Conservation (phyloP, 768 basidiomycete genomes). For the Collybiopsis luxurians region DNA sequence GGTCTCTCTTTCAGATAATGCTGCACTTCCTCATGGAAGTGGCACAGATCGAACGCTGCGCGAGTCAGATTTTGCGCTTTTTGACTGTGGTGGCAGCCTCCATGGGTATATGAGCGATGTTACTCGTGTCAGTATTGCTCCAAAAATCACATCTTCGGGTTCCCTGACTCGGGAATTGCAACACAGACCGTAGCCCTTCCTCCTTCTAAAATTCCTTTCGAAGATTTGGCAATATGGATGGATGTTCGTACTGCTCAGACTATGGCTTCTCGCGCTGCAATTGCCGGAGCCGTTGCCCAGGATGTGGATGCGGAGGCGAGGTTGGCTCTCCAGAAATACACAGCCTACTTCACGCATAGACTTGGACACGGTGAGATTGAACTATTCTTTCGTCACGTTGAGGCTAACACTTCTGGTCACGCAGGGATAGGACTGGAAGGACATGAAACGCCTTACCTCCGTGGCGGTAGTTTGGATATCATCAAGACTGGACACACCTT, state of each 20-base stretch:
- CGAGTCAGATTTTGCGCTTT: slow-evolving; percentile 62
- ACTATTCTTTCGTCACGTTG: no score
- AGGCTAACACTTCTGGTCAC: not conserved
- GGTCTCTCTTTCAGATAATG: slow-evolving; percentile 57
- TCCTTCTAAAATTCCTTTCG: slow-evolving; percentile 48
- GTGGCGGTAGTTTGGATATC: slow-evolving; percentile 58
- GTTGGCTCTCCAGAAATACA: slow-evolving; percentile 41
- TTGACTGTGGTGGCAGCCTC: slow-evolving; percentile 71
- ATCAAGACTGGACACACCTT: slow-evolving; percentile 71
- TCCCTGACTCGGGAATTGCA: not conserved
- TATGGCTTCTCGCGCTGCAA: slow-evolving; percentile 46
- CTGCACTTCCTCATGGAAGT: slow-evolving; percentile 81
- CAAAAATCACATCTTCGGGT: not conserved
- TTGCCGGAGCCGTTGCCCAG: slow-evolving; percentile 46
- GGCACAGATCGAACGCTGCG: slow-evolving; percentile 65
- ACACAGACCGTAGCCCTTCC: slow-evolving; percentile 63
- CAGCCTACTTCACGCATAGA: slow-evolving; percentile 73
- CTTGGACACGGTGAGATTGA: slow-evolving; percentile 65
- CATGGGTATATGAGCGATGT: slow-evolving; percentile 80
- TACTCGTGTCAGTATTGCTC: slow-evolving; percentile 54
- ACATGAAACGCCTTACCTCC: slow-evolving; percentile 80
- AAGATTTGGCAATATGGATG: slow-evolving; percentile 60
- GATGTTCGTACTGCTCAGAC: slow-evolving; percentile 63
- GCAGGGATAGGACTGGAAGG: slow-evolving; percentile 82
- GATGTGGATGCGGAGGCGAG: slow-evolving; percentile 66